Conservation (phyloP, 305 asterid species). For the Plantago lanceolata region DNA sequence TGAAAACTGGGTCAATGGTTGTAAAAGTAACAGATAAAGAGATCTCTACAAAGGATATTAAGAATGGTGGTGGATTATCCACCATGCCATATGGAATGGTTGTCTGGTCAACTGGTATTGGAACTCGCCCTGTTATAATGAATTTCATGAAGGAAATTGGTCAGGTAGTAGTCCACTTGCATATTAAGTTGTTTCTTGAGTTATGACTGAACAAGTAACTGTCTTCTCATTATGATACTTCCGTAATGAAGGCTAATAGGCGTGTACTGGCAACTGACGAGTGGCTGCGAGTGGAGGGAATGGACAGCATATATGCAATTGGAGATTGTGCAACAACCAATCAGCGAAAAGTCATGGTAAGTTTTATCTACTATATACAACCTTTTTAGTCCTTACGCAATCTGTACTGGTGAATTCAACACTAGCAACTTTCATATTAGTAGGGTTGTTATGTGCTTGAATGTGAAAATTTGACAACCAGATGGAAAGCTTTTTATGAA, state of each 20-base stretch:
- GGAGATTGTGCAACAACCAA: conserved; percentile 95
- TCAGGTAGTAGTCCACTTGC: conserved; percentile 50
- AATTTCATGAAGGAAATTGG: conserved; percentile 90
- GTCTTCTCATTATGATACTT: conserved; percentile 5
- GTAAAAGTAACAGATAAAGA: conserved; percentile 78
- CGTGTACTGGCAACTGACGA: conserved; percentile 93
- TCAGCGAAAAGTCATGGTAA: conserved; percentile 89
- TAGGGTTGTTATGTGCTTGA: not conserved
- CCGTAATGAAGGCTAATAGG: conserved; percentile 51
- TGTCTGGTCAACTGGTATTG: conserved; percentile 98
- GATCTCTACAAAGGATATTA: conserved; percentile 68
- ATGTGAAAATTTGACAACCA: not conserved
- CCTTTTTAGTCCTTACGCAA: not conserved
- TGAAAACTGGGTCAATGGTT: conserved; percentile 94
- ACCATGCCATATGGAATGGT: conserved; percentile 89
- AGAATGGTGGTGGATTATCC: conserved; percentile 60
- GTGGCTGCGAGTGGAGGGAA: conserved; percentile 86
- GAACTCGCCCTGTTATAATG: conserved; percentile 84
- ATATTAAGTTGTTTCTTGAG: conserved; percentile 11
- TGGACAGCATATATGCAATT: conserved; percentile 64
- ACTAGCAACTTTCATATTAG: not conserved
- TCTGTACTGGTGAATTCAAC: conserved; percentile 9
- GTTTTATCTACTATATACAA: conserved; percentile 6
- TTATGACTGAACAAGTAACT: conserved; percentile 5
- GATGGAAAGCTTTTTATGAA: not conserved